Percentiles rank a stretch among this genome's conserved stretches.
phyloP scores from a whole-genome alignment of 148 eudicot species.

The Chenopodium berlandieri region DNA sequence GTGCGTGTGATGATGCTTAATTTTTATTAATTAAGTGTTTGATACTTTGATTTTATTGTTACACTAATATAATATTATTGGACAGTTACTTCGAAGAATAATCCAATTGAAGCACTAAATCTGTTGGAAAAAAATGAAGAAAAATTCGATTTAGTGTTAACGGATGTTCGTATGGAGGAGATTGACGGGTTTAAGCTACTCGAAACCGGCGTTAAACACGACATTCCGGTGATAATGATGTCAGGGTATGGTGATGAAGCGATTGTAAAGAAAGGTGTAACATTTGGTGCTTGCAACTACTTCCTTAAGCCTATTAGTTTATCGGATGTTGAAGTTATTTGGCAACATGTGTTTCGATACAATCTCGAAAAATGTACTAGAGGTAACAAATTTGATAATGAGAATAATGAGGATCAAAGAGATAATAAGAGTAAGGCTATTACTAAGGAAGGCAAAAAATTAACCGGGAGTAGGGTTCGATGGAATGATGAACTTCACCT shows the following conservation, averaged over 20 bases:
- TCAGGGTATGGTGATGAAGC: conserved; percentile 7
- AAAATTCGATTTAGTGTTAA: conserved; percentile 39
- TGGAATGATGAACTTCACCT: conserved; percentile 24
- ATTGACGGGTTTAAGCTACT: conserved; percentile 36
- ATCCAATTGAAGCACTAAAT: conserved; percentile 32
- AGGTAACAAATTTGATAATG: too few relatives aligned
- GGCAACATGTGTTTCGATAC: conserved; percentile 36
- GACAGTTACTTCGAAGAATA: conserved; percentile 32
- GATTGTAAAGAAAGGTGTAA: conserved; percentile 23
- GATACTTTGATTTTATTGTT: not conserved
- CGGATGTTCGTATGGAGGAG: conserved; percentile 27
- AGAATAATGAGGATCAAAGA: not conserved
- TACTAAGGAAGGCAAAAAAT: not conserved
- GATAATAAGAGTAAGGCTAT: not conserved
- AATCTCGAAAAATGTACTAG: not conserved
- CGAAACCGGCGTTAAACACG: conserved; percentile 24
- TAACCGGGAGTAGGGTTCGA: conserved; percentile 1
- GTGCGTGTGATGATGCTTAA: too few relatives aligned
- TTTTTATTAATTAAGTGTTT: too few relatives aligned
- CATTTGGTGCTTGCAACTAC: conserved; percentile 24
- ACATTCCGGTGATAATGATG: conserved; percentile 36
- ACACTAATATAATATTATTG: not conserved
- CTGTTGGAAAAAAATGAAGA: conserved; percentile 27
- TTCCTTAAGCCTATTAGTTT: conserved; percentile 29
- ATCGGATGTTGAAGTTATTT: conserved; percentile 23